Evolutionary conservation across 768 basidiomycete genomes (phyloP).

Genomic region (Lentinus tigrinus): DNA sequence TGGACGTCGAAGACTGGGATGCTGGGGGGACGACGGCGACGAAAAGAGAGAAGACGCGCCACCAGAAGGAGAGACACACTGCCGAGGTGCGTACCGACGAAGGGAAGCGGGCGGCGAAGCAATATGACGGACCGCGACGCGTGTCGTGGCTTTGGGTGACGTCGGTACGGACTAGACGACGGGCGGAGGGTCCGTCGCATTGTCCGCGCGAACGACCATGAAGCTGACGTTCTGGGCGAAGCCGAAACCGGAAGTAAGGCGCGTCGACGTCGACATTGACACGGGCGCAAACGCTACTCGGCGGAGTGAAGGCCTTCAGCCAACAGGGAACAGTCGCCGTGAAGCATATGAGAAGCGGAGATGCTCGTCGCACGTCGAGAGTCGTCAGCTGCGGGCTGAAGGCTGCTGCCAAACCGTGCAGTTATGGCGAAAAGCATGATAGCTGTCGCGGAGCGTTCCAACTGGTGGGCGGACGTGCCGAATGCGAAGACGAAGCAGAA

Average conservation of each 20-base stretch:
- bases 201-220: too few relatives aligned
- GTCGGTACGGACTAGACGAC: background rate
- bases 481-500: constrained; percentile 5
- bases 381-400: constrained; percentile 25
- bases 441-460: constrained; percentile 7
- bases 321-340: constrained; percentile 23
- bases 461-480: constrained; percentile 5
- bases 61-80: constrained; percentile 11
- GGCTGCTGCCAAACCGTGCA: constrained; percentile 13
- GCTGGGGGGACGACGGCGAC: constrained; percentile 18
- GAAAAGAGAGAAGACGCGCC: constrained; percentile 13
- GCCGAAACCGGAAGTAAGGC: constrained; percentile 6
- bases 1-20: constrained; percentile 27
- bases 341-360: constrained; percentile 1
- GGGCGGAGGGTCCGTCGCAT: background rate
- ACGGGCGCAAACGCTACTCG: background rate
- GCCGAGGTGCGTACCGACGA: constrained; percentile 11
- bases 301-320: constrained; percentile 28
- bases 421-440: constrained; percentile 6
- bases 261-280: constrained; percentile 15
- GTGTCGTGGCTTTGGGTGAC: background rate
- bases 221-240: background rate
- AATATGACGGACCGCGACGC: too few relatives aligned
- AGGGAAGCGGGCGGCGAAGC: background rate
- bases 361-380: constrained; percentile 7